phyloP scores from a whole-genome alignment of 495 filamentous ascomycete species.

The Neurospora africana region DNA sequence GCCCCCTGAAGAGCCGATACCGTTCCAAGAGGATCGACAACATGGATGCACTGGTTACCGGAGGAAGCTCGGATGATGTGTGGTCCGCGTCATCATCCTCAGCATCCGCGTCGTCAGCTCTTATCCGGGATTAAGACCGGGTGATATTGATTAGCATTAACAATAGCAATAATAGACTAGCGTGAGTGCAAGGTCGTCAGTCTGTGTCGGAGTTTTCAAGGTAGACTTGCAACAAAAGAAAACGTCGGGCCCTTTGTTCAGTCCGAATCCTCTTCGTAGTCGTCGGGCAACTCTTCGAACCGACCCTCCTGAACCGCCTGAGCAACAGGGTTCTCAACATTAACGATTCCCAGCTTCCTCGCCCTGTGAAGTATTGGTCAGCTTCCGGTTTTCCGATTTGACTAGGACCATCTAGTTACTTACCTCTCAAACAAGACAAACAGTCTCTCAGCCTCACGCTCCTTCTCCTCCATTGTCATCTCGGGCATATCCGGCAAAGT shows the following conservation, averaged over 20 bases:
- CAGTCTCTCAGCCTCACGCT: conserved; percentile 81
- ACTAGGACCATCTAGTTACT: neutral
- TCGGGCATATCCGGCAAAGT: conserved; percentile 42
- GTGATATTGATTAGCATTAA: neutral
- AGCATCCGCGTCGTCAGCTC: neutral
- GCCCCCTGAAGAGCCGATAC: neutral
- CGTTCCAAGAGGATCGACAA: neutral
- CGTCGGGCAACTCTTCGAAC: conserved; percentile 58
- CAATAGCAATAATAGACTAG: neutral
- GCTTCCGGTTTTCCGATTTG: neutral
- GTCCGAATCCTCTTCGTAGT: conserved; percentile 17
- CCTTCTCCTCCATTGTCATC: conserved; percentile 89
- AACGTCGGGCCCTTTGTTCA: neutral
- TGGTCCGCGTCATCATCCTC: neutral
- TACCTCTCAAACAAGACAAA: conserved; percentile 95
- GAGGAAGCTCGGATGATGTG: neutral
- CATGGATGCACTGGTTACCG: neutral
- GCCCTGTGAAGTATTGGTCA: conserved; percentile 40
- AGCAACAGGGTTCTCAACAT: conserved; percentile 75
- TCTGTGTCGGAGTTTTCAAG: neutral
- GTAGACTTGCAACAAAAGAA: neutral
- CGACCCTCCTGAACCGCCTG: conserved; percentile 66
- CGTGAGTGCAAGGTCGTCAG: neutral
- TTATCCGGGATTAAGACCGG: neutral
- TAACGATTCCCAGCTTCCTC: conserved; percentile 71